Evolutionary conservation across 2,329 filamentous ascomycete species (phyloP).

Genomic region (Fusarium poae): DNA sequence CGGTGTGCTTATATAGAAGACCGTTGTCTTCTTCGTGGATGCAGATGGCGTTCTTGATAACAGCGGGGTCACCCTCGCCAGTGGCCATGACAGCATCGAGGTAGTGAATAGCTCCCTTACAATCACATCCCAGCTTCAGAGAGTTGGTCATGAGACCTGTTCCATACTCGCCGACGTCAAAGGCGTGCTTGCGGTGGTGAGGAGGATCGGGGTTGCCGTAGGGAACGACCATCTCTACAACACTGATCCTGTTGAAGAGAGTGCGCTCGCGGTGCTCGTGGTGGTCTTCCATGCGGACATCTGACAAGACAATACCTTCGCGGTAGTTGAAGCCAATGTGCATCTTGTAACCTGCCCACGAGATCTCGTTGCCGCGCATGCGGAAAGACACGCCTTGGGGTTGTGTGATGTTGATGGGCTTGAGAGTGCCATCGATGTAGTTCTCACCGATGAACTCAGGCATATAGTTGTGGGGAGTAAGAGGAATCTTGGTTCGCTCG

Average conservation of each 20-base stretch:
- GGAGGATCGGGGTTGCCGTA: conserved; percentile 84
- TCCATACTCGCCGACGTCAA: conserved; percentile 84
- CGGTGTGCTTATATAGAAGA: conserved; percentile 74
- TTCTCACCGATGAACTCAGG: conserved; percentile 53
- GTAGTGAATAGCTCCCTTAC: conserved; percentile 92
- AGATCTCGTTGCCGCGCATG: conserved; percentile 63
- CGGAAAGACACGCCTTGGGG: conserved; percentile 58
- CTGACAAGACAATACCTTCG: conserved; percentile 78
- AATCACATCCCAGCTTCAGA: conserved; percentile 83
- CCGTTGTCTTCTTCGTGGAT: conserved; percentile 75
- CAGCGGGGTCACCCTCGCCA: conserved; percentile 78
- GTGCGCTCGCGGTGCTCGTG: conserved; percentile 61
- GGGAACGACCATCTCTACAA: conserved; percentile 79
- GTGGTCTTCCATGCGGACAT: conserved; percentile 72
- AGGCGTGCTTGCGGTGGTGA: conserved; percentile 85
- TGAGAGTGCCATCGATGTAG: conserved; percentile 54
- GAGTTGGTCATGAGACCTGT: conserved; percentile 89
- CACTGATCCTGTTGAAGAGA: conserved; percentile 75
- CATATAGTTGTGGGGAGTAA: conserved; percentile 56
- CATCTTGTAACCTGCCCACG: conserved; percentile 77
- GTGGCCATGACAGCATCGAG: conserved; percentile 90
- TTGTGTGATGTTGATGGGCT: conserved; percentile 57
- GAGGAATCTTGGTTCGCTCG: conserved; percentile 60
- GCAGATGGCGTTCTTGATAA: conserved; percentile 94
- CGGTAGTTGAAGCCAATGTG: conserved; percentile 79